Evolutionary conservation across 495 filamentous ascomycete species (phyloP).

Genomic region (Annulohypoxylon bovei): DNA sequence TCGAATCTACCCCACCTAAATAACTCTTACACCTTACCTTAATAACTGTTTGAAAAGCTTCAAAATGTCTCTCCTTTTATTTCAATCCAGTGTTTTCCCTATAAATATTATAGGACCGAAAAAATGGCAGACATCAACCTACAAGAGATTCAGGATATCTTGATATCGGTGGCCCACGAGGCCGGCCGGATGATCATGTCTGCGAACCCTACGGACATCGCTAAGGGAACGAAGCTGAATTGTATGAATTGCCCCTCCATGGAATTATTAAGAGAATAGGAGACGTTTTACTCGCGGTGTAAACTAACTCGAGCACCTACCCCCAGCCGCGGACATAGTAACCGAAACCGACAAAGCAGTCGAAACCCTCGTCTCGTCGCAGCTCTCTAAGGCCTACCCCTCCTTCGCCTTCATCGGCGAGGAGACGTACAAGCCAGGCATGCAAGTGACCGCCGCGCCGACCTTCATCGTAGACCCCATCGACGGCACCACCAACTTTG

Average conservation of each 20-base stretch:
- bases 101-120: neutral
- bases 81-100: neutral
- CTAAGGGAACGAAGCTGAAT: slow-evolving; percentile 82
- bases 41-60: slow-evolving; percentile 5
- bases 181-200: slow-evolving; percentile 84
- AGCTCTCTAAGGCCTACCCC: slow-evolving; percentile 72
- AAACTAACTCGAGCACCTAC: neutral
- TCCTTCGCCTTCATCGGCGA: slow-evolving; percentile 80
- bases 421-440: slow-evolving; percentile 80
- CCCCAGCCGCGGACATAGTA: slow-evolving; percentile 79
- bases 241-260: slow-evolving; percentile 62
- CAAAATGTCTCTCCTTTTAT: neutral
- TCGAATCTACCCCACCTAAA: slow-evolving; percentile 21
- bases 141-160: slow-evolving; percentile 80
- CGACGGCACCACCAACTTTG: slow-evolving; percentile 90
- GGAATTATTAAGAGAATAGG: neutral
- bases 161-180: slow-evolving; percentile 76
- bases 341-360: slow-evolving; percentile 88
- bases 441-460: slow-evolving; percentile 70
- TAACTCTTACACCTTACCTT: neutral
- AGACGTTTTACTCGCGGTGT: neutral
- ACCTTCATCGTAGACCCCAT: slow-evolving; percentile 93
- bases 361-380: slow-evolving; percentile 74
- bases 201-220: slow-evolving; percentile 72
- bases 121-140: slow-evolving; percentile 69